Base-by-base conservation (phyloP, 2,329 filamentous ascomycete genomes). In the Botrytis deweyae region DNA sequence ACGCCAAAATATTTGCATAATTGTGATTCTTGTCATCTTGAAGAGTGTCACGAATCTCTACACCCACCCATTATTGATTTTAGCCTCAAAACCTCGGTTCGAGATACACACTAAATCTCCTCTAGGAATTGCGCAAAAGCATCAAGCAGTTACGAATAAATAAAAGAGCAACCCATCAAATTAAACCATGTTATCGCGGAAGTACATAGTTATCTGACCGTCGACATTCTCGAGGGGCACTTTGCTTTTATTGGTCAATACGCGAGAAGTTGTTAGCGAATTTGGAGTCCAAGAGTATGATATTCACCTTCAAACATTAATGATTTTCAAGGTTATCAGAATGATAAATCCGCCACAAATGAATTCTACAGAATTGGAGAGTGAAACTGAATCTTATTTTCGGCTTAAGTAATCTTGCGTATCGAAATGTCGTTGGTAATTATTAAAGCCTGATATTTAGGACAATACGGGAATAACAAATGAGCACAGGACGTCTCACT, bases 21-120 rank as follows among this genome's bases (percentile, higher is more conserved):
- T 52, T 52, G 10, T 14, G 49, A n/a, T 6, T n/a, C 25, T 49
- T 12, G 9, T 4, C 9, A 12, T 25, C 25, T 52, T 52, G 25
- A 52, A 52, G 4, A n/a, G 46, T 49, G 8, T 4, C 10, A 52
- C 25, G 25, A n/a, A 52, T n/a, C 9, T 4, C 10, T 52, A 4
- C 2, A 52, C 10, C 0, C 2, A 52, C 10, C 0, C 10, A n/a
- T 14, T n/a, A 10, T n/a, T 52, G 1, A 52, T n/a, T 25, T 25
- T 10, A 12, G 22, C 4, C 49, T 49, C 10, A 52, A 52, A n/a
- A 10, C 7, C 10, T n/a, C 49, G 2, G 0, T 52, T 52, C 8
- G 22, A n/a, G 22, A 52, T 14, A 0, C 22, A 4, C 14, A 8
- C 16, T 29, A 55, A 5, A 29, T 29, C 29, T 29, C 29, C 29